Base-by-base conservation (phyloP, 805 yeast genomes). In the Pichia deserticola region DNA sequence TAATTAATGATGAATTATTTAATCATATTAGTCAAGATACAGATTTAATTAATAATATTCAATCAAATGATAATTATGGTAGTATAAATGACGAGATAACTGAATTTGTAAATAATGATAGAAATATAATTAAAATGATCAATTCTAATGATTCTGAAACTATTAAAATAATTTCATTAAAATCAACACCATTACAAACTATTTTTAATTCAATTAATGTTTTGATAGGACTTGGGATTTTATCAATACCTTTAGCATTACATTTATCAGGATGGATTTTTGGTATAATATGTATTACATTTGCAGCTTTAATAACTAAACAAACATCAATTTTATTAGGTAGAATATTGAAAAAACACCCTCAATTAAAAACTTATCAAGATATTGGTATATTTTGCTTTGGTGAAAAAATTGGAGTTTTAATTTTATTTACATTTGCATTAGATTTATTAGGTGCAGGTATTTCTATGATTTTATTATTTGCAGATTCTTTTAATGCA, bases 121-220 rank as follows among this genome's bases (percentile, higher is more conserved):
- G 20, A 35, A 20, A n/a, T 7, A 29, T 15, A 27, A 43, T 43
- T 35, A 38, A 29, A 13, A 13, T 35, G 1, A 43, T 43, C 20
- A 43, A 35, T 3, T 34, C 45, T 13, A 35, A n/a, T 20, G 40
- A 35, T 8, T 28, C 36, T 13, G 54, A 47, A 8, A 39, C 40
- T 7, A 34, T 53, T 12, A 47, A 44, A 29, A 48, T 57, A 8
- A 54, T 56, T 36, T 56, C 67, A 8, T 70, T 69, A 7, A 73
- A 66, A 55, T 78, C 84, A 7, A 86, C 93, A 0, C 81, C 80
- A 0, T 79, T 86, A 1, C 95, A 86, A 61, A 86, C 95, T 0
- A 69, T 84, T 5, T 84, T 86, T 71, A 86, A 86, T 57, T 82
- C 90, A 1, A 81, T 86, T 44, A 86, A 86, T 61, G 85, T 85